Conservation (phyloP, 2,329 filamentous ascomycete species). For the Orbilia blumenaviensis region DNA sequence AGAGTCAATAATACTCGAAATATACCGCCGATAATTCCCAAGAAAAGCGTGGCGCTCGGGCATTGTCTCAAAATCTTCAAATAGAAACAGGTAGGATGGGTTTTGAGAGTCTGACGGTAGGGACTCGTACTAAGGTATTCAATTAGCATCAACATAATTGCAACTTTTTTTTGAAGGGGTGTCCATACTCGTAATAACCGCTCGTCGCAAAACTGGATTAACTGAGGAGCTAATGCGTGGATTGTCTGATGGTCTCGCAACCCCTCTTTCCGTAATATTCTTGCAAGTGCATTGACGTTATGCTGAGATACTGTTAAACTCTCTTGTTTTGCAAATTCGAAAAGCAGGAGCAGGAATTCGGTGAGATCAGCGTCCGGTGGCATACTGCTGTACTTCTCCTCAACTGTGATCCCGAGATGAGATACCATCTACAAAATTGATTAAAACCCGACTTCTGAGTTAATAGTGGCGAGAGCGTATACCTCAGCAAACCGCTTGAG, state of each 20-base stretch:
- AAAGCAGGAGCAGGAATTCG: slow-evolving; percentile 80
- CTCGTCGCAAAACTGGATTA: slow-evolving; percentile 80
- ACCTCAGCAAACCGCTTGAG: slow-evolving; percentile 95
- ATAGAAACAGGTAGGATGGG: slow-evolving; percentile 79
- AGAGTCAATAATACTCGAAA: slow-evolving; percentile 83
- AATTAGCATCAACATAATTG: background rate
- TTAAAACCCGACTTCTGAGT: background rate
- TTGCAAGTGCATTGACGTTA: slow-evolving; percentile 87
- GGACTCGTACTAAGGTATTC: slow-evolving; percentile 72
- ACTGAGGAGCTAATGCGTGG: slow-evolving; percentile 75
- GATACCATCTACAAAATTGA: slow-evolving; percentile 76
- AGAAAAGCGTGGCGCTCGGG: slow-evolving; percentile 95
- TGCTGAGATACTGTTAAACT: slow-evolving; percentile 95
- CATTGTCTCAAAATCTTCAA: slow-evolving; percentile 93
- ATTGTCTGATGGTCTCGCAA: slow-evolving; percentile 72
- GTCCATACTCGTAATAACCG: slow-evolving; percentile 72
- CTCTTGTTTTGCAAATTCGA: slow-evolving; percentile 80
- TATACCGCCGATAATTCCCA: slow-evolving; percentile 93
- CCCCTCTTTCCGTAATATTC: slow-evolving; percentile 76
- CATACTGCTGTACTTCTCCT: slow-evolving; percentile 75
- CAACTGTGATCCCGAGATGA: slow-evolving; percentile 82
- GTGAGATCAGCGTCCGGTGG: slow-evolving; percentile 73
- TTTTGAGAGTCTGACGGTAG: slow-evolving; percentile 84
- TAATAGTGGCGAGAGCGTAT: slow-evolving; percentile 57
- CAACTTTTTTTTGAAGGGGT: background rate